Base-by-base conservation (phyloP, 805 yeast genomes). In the Grigorovia jiainica region DNA sequence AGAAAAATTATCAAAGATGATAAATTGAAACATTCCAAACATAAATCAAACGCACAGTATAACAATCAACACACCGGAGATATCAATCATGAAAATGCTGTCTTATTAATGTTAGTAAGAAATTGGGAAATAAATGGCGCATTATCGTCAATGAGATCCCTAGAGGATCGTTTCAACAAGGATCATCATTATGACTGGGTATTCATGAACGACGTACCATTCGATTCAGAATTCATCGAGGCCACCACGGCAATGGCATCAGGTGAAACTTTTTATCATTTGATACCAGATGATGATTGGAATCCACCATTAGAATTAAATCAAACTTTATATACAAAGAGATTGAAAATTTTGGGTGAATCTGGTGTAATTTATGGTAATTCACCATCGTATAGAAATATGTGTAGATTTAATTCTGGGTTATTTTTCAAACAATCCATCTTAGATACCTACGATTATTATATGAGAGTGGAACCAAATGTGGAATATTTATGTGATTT, bases 331-430 rank as follows among this genome's bases (percentile, higher is more conserved):
- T 73, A 77, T 55, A 67, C 73, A 18, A 67, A 70, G 46, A 62
- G 70, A 25, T 52, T 80, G 45, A 59, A 64, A 13, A 58, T 72
- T 1, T 64, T 73, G 67, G 61, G 54, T 11, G 66, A 67, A 13
- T 58, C 68, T 9, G 68, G 71, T 3, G 75, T 83, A 7, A 62
- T 82, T 1, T 83, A 83, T 57, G 90, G 87, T 1, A 72, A 65
- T 24, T 75, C 83, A 1, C 60, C 66, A 48, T 77, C 86, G 1
- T 83, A 83, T 55, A 75, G 97, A 57, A 89, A 90, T 61, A 92
- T 92, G 97, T 92, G 97, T 62, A 73, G 95, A 31, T 90, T 82
- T 67, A 90, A 92, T 58, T 82, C 95, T 2, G 97, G 97, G 0
- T 84, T 72, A 59, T 92, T 92, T 65, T 90, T 77, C 67, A 75